Base-by-base conservation (phyloP, 768 basidiomycete genomes). In the Phylloporus arenicola region DNA sequence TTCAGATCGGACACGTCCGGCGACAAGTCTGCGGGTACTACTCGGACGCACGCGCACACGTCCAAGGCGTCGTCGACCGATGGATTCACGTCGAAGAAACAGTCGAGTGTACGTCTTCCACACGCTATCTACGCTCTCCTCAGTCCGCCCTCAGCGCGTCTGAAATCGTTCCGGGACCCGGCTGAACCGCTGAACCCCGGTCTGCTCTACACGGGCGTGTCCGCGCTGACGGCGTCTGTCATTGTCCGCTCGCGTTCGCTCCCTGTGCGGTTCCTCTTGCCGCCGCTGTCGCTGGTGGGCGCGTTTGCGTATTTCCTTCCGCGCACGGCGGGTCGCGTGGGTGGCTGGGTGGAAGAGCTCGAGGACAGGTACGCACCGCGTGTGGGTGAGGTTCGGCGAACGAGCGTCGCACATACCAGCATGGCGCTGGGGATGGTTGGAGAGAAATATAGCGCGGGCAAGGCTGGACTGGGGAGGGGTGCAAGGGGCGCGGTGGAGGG, bases 1-100 rank as follows among this genome's bases (percentile, higher is more conserved):
- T 75, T 30, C 81, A 84, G 52, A 92, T 98, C 51, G 84, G 88
- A 14, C 72, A 75, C 17, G 82, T 75, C 4, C 77, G 95, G 50
- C 74, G 79, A 53, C 71, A 79, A 25, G 75, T 79, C 3, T 80
- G 78, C n/a, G 68, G 72, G 0, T 74, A 78, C 13, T 80, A 85
- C 59, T 56, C 65, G 5, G 76, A 82, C 25, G 79, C 80, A n/a
- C 79, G 82, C 49, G 72, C 75, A 1, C 76, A 80, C 43, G 82
- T 92, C 20, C 88, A 92, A 56, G 77, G 75, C 1, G 80, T 82
- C 39, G 80, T 95, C 16, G 79, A 83, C 29, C 77, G 76, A 54
- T 95, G 92, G 92, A 88, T 98, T 59, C 80, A 78, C 12, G 75
- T 92, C 29, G 95, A 97, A 65, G 79, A 87, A 57, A 77, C 79